Conservation (phyloP, 2,329 filamentous ascomycete genomes). For the Diaporthe aspalathi region DNA sequence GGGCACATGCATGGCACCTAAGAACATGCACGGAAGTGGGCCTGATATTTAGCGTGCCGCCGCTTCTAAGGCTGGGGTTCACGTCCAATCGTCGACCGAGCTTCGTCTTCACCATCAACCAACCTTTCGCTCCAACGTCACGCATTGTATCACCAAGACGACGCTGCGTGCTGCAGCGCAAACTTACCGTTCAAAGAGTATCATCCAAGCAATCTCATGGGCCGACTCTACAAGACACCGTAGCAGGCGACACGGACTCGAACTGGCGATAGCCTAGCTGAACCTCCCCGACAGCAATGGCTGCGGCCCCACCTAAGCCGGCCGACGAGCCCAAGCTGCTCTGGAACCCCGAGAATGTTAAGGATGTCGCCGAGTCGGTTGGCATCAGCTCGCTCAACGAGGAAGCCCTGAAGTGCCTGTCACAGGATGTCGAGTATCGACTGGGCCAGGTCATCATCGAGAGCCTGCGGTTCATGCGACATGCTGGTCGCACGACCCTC, state of each 20-base stretch:
- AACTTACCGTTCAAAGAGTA: background rate
- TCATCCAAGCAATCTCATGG: slow-evolving; percentile 3
- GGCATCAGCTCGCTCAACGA: slow-evolving; percentile 85
- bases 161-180: background rate
- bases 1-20: background rate
- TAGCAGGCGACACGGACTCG: slow-evolving; percentile 18
- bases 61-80: background rate
- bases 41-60: background rate
- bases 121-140: background rate
- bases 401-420: slow-evolving; percentile 86
- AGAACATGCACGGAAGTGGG: background rate
- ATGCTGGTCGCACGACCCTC: slow-evolving; percentile 85
- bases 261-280: slow-evolving; percentile 4
- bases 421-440: slow-evolving; percentile 95
- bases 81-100: background rate
- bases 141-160: background rate
- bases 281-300: slow-evolving; percentile 35
- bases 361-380: slow-evolving; percentile 95
- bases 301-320: slow-evolving; percentile 39
- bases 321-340: slow-evolving; percentile 67
- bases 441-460: slow-evolving; percentile 94
- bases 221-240: background rate
- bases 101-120: background rate
- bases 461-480: slow-evolving; percentile 95
- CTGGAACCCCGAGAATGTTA: slow-evolving; percentile 97